A percentile compares a stretch with the other conserved stretches of the same genome.
These are phyloP conservation scores for Septoria linicola DNA, from an alignment of 2,329 filamentous ascomycete genomes.

Conservation along the genomic window DNA sequence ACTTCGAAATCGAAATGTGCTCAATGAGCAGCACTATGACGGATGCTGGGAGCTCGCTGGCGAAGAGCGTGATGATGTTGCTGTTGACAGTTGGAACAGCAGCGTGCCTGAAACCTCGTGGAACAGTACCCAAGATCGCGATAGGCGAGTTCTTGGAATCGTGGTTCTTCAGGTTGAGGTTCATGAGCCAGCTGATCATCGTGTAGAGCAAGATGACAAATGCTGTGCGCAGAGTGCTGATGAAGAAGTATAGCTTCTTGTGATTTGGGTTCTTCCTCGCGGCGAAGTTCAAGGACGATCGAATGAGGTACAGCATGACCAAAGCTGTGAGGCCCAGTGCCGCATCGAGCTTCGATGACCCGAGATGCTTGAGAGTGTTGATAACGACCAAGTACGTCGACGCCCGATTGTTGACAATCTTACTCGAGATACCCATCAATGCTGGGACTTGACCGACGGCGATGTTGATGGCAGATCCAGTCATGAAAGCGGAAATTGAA, in stretches of 20 bases:
- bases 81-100: constrained; percentile 67
- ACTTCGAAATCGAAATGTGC: constrained; percentile 96
- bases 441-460: constrained; percentile 76
- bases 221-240: constrained; percentile 83
- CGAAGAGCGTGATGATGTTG: constrained; percentile 66
- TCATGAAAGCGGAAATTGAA: constrained; percentile 94
- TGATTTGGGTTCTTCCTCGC: constrained; percentile 68
- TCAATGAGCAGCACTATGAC: constrained; percentile 96
- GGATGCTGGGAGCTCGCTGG: constrained; percentile 72
- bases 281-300: constrained; percentile 61
- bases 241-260: constrained; percentile 80
- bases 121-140: constrained; percentile 72
- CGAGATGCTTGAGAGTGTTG: constrained; percentile 73
- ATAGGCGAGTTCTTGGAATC: constrained; percentile 55
- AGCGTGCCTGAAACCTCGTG: constrained; percentile 81
- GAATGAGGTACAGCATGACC: constrained; percentile 72
- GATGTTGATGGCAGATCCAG: constrained; percentile 89
- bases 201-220: constrained; percentile 93
- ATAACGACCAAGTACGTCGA: constrained; percentile 81
- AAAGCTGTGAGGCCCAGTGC: constrained; percentile 85
- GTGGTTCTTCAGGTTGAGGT: constrained; percentile 57
- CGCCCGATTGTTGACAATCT: constrained; percentile 68
- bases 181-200: constrained; percentile 82
- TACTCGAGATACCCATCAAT: constrained; percentile 69
- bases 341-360: constrained; percentile 69